Percentiles rank a stretch among this genome's conserved stretches.
Conservation (phyloP, 208 protist species). For the Leishmania martiniquensis region DNA sequence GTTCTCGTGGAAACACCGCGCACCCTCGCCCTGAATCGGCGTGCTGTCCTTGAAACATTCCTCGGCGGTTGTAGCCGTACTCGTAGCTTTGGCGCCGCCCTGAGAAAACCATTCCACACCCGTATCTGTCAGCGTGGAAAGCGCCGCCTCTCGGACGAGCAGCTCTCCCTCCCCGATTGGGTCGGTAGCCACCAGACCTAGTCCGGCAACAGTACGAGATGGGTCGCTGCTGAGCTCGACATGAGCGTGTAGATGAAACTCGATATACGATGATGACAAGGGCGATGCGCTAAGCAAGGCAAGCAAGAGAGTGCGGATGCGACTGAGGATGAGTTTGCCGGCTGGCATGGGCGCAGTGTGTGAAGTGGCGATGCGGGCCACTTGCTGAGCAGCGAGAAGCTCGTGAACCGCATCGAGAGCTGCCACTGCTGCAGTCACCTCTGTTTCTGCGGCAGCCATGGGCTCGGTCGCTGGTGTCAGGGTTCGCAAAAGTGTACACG, state of each 20-base stretch:
- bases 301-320: slow-evolving; percentile 10
- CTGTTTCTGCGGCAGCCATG: background rate
- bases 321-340: background rate
- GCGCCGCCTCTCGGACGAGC: slow-evolving; percentile 34
- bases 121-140: background rate
- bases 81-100: background rate
- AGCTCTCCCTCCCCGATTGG: slow-evolving; percentile 42
- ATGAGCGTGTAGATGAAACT: slow-evolving; percentile 26
- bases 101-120: background rate
- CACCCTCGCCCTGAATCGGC: background rate
- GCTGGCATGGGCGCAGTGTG: slow-evolving; percentile 2
- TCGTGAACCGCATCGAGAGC: background rate
- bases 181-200: slow-evolving; percentile 40
- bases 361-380: background rate
- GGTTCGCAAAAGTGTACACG: slow-evolving; percentile 1
- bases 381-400: slow-evolving; percentile 6
- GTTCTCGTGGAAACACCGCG: background rate
- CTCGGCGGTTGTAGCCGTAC: background rate
- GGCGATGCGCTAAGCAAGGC: slow-evolving; percentile 2
- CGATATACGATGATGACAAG: background rate
- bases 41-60: background rate
- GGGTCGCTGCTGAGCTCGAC: slow-evolving; percentile 39
- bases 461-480: slow-evolving; percentile 1
- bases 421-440: background rate
- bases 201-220: slow-evolving; percentile 34